phyloP scores from a whole-genome alignment of 163 green algal genomes.

The Smithsoniella earleae region DNA sequence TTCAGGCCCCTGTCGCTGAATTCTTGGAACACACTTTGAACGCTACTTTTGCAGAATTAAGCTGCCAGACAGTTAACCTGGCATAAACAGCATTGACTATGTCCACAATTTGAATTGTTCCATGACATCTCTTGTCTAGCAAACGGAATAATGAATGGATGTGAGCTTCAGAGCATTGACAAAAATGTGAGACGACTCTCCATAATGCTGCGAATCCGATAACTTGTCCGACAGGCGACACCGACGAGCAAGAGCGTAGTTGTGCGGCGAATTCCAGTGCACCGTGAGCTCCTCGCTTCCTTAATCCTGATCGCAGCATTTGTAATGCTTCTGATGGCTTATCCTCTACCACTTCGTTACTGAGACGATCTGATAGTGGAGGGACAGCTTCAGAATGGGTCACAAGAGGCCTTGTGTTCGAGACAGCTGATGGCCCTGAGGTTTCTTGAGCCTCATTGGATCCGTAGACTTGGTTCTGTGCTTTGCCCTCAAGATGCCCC shows the following conservation, averaged over 20 bases:
- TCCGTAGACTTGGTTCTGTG: too few species aligned
- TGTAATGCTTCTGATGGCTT: conserved; percentile 1
- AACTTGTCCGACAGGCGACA: neutral
- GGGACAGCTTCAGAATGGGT: too few species aligned
- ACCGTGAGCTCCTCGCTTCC: neutral
- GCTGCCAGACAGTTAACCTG: neutral
- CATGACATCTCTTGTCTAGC: conserved; percentile 23
- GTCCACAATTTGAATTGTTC: neutral
- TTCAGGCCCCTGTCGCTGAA: neutral
- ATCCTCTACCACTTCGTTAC: too few species aligned
- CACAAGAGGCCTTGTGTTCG: too few species aligned
- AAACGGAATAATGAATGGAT: conserved; percentile 9
- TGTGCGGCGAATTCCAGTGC: conserved; percentile 17
- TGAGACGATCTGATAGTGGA: too few species aligned
- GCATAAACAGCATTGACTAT: neutral
- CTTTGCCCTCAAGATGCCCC: too few species aligned
- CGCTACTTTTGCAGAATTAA: neutral
- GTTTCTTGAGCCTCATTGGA: too few species aligned
- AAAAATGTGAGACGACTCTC: conserved; percentile 2
- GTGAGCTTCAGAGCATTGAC: neutral
- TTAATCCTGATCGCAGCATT: neutral
- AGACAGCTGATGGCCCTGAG: too few species aligned
- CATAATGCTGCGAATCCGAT: neutral
- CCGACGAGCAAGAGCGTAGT: neutral
- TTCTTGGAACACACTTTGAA: neutral